phyloP scores from a whole-genome alignment of 176 grass and related monocot species.

The Carex scoparia region DNA sequence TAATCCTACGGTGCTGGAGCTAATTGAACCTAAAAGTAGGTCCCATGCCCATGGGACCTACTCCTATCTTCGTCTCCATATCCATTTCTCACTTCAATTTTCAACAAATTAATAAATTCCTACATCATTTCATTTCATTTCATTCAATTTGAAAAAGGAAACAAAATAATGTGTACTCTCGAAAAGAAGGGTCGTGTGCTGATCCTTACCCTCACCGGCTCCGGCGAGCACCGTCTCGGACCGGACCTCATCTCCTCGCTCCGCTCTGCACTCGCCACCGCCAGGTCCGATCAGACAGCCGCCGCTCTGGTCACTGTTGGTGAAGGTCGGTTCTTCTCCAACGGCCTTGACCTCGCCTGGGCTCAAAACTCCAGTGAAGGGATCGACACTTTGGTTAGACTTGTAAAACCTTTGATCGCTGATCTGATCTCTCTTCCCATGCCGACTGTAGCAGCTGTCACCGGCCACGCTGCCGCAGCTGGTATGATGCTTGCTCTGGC shows the following conservation, averaged over 20 bases:
- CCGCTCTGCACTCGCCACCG: conserved; percentile 40
- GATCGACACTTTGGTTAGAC: conserved; percentile 30
- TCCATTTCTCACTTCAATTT: neutral
- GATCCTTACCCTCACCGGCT: conserved; percentile 85
- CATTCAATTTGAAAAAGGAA: neutral
- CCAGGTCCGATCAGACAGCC: conserved; percentile 18
- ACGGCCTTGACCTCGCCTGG: conserved; percentile 75
- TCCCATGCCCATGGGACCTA: too few relatives aligned
- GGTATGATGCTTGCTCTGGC: conserved; percentile 57
- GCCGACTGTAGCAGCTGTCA: conserved; percentile 83
- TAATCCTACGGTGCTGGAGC: too few relatives aligned
- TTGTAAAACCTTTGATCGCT: conserved; percentile 43
- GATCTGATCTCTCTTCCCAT: conserved; percentile 72
- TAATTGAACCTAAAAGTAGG: too few relatives aligned
- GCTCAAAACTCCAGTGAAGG: conserved; percentile 34
- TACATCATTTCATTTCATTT: neutral
- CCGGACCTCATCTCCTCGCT: conserved; percentile 47
- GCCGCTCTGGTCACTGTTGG: conserved; percentile 57
- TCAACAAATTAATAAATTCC: neutral
- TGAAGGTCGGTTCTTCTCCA: conserved; percentile 95
- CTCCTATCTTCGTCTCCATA: too few relatives aligned
- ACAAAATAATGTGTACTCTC: conserved; percentile 54
- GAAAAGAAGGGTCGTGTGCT: conserved; percentile 74
- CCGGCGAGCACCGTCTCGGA: conserved; percentile 63
- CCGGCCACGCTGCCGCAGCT: conserved; percentile 60